A percentile compares a stretch with the other conserved stretches of the same genome.
phyloP scores from a whole-genome alignment of 768 basidiomycete genomes.

The Podaxis pistillaris region DNA sequence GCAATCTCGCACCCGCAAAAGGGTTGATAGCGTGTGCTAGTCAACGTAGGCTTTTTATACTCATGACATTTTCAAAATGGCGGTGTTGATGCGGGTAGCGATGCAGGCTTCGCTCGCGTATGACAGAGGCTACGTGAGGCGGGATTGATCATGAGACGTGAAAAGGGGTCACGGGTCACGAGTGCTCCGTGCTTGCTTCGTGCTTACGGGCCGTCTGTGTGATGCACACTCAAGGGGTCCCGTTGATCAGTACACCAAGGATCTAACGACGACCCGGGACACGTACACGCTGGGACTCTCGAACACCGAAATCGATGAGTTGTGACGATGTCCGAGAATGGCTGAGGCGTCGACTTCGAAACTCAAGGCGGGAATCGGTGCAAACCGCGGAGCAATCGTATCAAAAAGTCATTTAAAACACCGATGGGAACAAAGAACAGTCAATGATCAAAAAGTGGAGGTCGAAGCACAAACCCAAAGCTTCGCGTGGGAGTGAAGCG shows the following conservation, averaged over 20 bases:
- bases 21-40: background rate
- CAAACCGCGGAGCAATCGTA: background rate
- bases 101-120: background rate
- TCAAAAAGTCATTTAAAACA: background rate
- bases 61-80: background rate
- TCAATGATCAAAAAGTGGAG: background rate
- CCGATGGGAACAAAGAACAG: background rate
- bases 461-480: background rate
- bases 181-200: background rate
- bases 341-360: background rate
- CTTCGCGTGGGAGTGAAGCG: background rate
- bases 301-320: too few species aligned
- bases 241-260: too few species aligned
- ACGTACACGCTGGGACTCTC: too few species aligned
- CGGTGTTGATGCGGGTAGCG: slow-evolving; percentile 2
- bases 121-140: background rate
- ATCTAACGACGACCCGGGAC: too few species aligned
- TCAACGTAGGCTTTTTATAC: background rate
- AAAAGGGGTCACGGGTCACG: background rate
- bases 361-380: background rate
- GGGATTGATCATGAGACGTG: slow-evolving; percentile 1
- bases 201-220: background rate
- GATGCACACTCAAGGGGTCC: background rate
- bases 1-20: too few species aligned
- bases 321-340: background rate